Evolutionary conservation across 2,329 filamentous ascomycete genomes (phyloP).

Genomic region (Penicillium griseofulvum): DNA sequence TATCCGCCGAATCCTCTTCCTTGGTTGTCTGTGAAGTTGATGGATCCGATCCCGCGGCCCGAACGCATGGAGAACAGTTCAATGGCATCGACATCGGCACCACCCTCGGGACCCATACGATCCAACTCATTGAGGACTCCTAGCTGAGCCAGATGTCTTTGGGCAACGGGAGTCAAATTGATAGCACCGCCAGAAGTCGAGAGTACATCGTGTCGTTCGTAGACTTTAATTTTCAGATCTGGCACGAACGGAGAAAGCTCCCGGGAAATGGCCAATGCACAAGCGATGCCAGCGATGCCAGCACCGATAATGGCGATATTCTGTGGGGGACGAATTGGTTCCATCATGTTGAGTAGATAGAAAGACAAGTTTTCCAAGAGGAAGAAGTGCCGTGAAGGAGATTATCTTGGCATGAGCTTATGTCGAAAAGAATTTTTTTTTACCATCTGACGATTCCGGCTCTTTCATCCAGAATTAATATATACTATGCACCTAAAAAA

Average conservation of each 20-base stretch:
- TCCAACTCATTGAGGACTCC: constrained; percentile 41
- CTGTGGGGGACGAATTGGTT: constrained; percentile 18
- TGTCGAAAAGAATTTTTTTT: not conserved
- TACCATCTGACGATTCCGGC: not conserved
- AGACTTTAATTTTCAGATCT: constrained; percentile 38
- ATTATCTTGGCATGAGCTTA: constrained; percentile 1
- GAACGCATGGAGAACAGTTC: constrained; percentile 43
- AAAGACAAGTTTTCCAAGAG: not conserved
- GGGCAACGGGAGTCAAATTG: constrained; percentile 45
- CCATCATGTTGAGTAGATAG: constrained; percentile 1
- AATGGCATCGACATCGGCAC: constrained; percentile 41
- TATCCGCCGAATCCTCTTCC: constrained; percentile 41
- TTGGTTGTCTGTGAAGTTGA: constrained; percentile 39
- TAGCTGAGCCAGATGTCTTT: constrained; percentile 44
- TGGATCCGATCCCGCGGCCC: constrained; percentile 36
- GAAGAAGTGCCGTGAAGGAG: not conserved
- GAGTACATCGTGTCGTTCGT: constrained; percentile 41
- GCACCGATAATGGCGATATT: constrained; percentile 36
- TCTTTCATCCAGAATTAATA: not conserved
- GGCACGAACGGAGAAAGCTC: constrained; percentile 35
- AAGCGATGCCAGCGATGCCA: constrained; percentile 37
- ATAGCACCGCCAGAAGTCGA: constrained; percentile 47
- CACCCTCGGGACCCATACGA: constrained; percentile 39
- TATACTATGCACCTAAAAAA: not conserved
- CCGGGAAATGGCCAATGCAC: constrained; percentile 32